Conservation (phyloP, 2,329 filamentous ascomycete species). For the Fusarium solani-melongenae region DNA sequence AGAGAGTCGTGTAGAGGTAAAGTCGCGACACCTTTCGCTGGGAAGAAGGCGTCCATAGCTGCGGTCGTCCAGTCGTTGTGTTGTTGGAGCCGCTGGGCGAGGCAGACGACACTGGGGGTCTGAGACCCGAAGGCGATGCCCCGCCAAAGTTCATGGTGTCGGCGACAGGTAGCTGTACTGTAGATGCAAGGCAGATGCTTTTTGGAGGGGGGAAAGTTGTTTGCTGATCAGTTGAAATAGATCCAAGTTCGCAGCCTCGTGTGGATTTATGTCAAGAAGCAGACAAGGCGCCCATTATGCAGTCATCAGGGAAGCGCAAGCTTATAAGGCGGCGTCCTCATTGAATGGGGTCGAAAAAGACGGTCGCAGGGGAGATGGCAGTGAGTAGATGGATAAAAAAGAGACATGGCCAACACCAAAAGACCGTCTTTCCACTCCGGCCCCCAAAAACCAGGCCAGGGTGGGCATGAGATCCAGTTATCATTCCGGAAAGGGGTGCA, state of each 20-base stretch:
- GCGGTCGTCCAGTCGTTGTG: constrained; percentile 60
- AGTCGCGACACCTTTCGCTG: constrained; percentile 65
- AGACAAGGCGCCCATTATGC: constrained; percentile 30
- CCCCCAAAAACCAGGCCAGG: constrained; percentile 26
- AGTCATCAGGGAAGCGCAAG: constrained; percentile 14
- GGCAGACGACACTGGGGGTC: constrained; percentile 34
- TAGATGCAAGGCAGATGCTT: constrained; percentile 6
- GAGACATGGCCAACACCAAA: not conserved
- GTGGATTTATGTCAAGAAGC: constrained; percentile 5
- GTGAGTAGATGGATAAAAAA: constrained; percentile 8
- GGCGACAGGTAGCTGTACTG: not conserved
- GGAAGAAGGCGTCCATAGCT: constrained; percentile 65
- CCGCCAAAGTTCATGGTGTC: constrained; percentile 24
- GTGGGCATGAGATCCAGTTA: constrained; percentile 18
- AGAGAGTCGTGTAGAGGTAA: constrained; percentile 67
- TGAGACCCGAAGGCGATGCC: constrained; percentile 30
- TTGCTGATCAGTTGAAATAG: constrained; percentile 10
- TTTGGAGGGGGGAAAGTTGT: not conserved
- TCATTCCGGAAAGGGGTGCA: not conserved
- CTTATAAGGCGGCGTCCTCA: constrained; percentile 34
- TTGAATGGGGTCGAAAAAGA: constrained; percentile 7
- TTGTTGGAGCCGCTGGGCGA: constrained; percentile 46
- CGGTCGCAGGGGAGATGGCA: constrained; percentile 20
- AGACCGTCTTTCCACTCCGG: not conserved
- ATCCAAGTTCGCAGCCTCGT: constrained; percentile 20